phyloP scores from a whole-genome alignment of 208 protist species.

The Trichomonas gallinae region DNA sequence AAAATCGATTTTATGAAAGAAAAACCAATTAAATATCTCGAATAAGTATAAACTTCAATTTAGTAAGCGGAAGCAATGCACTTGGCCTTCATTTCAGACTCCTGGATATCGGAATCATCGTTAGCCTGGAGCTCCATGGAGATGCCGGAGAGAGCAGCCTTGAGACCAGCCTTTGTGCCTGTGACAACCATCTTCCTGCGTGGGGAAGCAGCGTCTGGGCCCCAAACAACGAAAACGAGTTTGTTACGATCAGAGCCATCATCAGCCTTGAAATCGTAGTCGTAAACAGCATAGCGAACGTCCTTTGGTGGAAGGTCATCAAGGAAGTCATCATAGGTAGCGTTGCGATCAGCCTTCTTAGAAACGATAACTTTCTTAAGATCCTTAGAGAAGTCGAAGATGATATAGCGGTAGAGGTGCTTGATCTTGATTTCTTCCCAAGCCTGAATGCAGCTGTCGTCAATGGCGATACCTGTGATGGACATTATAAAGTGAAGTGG shows the following conservation, averaged over 20 bases:
- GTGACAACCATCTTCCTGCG: constrained; percentile 1
- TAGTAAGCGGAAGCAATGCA: neutral
- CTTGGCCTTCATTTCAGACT: neutral
- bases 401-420: neutral
- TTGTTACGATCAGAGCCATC: neutral
- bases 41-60: neutral
- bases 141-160: neutral
- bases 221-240: constrained; percentile 15
- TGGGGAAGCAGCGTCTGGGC: neutral
- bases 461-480: neutral
- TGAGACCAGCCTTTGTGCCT: neutral
- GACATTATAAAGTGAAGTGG: constrained; percentile 22
- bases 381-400: neutral
- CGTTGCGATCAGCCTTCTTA: neutral
- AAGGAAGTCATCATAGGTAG: constrained; percentile 15
- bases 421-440: constrained; percentile 20
- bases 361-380: neutral
- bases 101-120: neutral
- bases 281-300: constrained; percentile 21
- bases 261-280: neutral
- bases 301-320: constrained; percentile 15
- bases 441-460: neutral
- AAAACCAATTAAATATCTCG: no score
- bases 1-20: no score
- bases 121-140: neutral